Evolutionary conservation across 108 stramenopile genomes (phyloP), one percentile per base, ranked within the genome.

Genomic region (Cyclotella baltica): DNA sequence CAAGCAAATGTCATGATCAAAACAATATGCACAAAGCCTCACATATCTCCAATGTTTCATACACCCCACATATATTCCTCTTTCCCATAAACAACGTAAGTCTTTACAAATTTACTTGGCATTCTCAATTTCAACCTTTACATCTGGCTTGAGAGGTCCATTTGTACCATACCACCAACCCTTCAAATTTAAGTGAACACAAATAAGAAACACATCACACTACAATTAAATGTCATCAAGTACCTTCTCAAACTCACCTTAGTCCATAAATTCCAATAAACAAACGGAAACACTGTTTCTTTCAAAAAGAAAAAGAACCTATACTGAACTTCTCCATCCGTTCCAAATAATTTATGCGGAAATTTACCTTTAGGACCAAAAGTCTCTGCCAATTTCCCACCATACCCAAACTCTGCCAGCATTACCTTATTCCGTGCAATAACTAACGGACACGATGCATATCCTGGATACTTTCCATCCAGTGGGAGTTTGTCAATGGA

Each of bases 321-420:
- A 31, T 63, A 52, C 37, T 46, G 73, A 13, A 65, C 0, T 27
- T 52, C 29, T 11, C 73, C 73, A 10, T 75, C 73, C 0, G 73
- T 75, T 6, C 73, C 73, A 19, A 75, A 20, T 20, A 50, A 66
- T 30, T 66, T 65, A 29, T 29, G 62, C 20, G 73, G 73, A 20
- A 64, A 75, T 30, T 64, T 65, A 13, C 73, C 73, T 50, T 68
- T 40, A 10, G 19, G 34, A 65, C 31, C 62, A 29, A 85, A 85
- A 13, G 85, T 81, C 64, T 85, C 85, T 30, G 71, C 61, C 27
- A 76, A 68, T 20, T 72, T 29, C 19, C 80, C 75, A 27, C 65
- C 78, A 53, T 80, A 85, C 6, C 67, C 75, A 59, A 85, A 85
- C 37, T 85, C 85, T 8, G 85, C 80, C 30, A 85, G 59, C 13